These are phyloP conservation scores for Leucogyrophana mollusca DNA, from an alignment of 768 basidiomycete species.

Conservation along the genomic window DNA sequence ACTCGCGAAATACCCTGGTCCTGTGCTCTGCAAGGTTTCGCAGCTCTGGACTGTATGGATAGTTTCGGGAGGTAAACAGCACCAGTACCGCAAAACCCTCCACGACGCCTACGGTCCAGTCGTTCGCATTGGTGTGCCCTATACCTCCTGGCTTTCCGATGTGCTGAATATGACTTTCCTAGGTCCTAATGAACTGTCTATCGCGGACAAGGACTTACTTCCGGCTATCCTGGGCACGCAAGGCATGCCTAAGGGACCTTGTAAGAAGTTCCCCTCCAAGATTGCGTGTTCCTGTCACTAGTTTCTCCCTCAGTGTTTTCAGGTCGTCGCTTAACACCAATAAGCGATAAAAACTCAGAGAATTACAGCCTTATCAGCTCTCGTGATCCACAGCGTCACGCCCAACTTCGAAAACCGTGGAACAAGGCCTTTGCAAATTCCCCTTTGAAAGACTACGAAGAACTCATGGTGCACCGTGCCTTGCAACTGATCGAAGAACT, in stretches of 20 bases:
- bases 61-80: slow-evolving; percentile 15
- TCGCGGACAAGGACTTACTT: slow-evolving; percentile 20
- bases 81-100: slow-evolving; percentile 17
- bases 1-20: slow-evolving; percentile 37
- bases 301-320: not conserved
- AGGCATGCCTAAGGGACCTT: slow-evolving; percentile 27
- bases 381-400: slow-evolving; percentile 20
- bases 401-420: slow-evolving; percentile 28
- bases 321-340: slow-evolving; percentile 5
- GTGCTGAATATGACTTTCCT: not conserved
- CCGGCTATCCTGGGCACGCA: slow-evolving; percentile 25
- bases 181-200: slow-evolving; percentile 40
- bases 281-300: slow-evolving; percentile 6
- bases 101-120: slow-evolving; percentile 31
- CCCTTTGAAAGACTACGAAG: slow-evolving; percentile 26
- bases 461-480: slow-evolving; percentile 19
- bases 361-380: slow-evolving; percentile 13
- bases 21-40: slow-evolving; percentile 25
- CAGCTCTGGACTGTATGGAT: slow-evolving; percentile 27
- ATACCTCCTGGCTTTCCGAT: not conserved
- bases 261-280: slow-evolving; percentile 16
- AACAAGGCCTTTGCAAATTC: slow-evolving; percentile 27
- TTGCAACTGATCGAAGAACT: slow-evolving; percentile 15
- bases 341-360: slow-evolving; percentile 11
- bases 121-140: slow-evolving; percentile 31